These are phyloP conservation scores for Borealophlyctis nickersoniae DNA, from an alignment of 192 early-diverging fungal species.

Conservation along the genomic window DNA sequence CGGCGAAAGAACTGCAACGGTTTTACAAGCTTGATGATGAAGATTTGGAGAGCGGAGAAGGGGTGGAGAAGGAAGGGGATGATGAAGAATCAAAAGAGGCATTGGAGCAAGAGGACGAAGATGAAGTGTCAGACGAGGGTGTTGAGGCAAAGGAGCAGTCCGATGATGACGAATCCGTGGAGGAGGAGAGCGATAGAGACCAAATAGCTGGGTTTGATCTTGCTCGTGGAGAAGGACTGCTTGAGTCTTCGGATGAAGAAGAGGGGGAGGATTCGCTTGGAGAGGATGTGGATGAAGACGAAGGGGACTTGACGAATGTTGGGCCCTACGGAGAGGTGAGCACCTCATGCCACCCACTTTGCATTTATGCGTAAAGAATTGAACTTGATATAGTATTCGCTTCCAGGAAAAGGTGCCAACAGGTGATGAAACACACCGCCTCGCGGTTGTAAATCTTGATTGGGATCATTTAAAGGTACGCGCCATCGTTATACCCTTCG, in stretches of 20 bases:
- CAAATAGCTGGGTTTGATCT: slow-evolving; percentile 56
- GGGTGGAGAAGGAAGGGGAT: slow-evolving; percentile 26
- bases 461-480: slow-evolving; percentile 81
- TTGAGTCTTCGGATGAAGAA: slow-evolving; percentile 60
- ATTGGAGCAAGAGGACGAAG: slow-evolving; percentile 31
- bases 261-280: slow-evolving; percentile 45
- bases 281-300: slow-evolving; percentile 39
- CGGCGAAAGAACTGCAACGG: slow-evolving; percentile 62
- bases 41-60: slow-evolving; percentile 29
- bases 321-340: slow-evolving; percentile 25
- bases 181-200: slow-evolving; percentile 29
- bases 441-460: slow-evolving; percentile 91
- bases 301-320: slow-evolving; percentile 17
- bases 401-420: slow-evolving; percentile 30
- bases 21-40: slow-evolving; percentile 68
- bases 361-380: too few species aligned
- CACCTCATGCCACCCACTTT: too few species aligned
- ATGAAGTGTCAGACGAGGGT: slow-evolving; percentile 28
- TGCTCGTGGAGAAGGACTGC: slow-evolving; percentile 78
- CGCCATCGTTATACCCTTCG: background rate
- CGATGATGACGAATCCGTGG: slow-evolving; percentile 29
- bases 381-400: too few species aligned
- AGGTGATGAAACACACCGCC: slow-evolving; percentile 54
- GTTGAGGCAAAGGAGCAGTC: slow-evolving; percentile 38
- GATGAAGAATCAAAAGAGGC: slow-evolving; percentile 37